Conservation (phyloP, 768 basidiomycete species). For the Tylopilus intermedius region DNA sequence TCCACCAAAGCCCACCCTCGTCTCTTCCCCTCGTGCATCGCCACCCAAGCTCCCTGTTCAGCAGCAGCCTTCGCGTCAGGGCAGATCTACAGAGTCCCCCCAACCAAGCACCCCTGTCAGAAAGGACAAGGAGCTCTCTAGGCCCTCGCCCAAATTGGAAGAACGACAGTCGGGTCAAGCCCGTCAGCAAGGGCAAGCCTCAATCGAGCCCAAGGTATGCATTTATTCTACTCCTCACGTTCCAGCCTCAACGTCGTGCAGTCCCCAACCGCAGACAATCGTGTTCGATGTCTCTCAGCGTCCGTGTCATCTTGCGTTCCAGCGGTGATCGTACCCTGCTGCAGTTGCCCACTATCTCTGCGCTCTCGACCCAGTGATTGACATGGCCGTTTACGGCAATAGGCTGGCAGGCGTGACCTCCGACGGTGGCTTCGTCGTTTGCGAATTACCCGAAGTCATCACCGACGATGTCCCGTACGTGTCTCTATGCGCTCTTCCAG, state of each 20-base stretch:
- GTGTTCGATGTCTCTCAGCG: slow-evolving; percentile 73
- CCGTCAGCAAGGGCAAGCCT: slow-evolving; percentile 38
- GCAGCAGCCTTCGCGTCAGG: no score
- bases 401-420: slow-evolving; percentile 82
- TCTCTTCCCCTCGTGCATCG: no score
- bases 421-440: slow-evolving; percentile 81
- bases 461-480: slow-evolving; percentile 45
- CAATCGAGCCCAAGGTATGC: slow-evolving; percentile 56
- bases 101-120: no score
- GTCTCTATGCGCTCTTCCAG: neutral
- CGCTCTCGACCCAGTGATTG: slow-evolving; percentile 50
- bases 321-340: slow-evolving; percentile 84
- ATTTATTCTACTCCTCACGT: neutral
- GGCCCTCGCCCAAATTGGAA: no score
- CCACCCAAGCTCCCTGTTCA: no score
- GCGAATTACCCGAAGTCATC: slow-evolving; percentile 70
- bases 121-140: no score
- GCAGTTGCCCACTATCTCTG: slow-evolving; percentile 66
- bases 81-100: no score
- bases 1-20: no score
- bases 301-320: slow-evolving; percentile 83
- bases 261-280: slow-evolving; percentile 62
- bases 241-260: slow-evolving; percentile 22
- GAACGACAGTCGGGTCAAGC: slow-evolving; percentile 20
- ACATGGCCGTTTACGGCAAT: slow-evolving; percentile 45